These are phyloP conservation scores for Sporothrix variecibatus DNA, from an alignment of 2,329 filamentous ascomycete genomes.

Conservation along the genomic window DNA sequence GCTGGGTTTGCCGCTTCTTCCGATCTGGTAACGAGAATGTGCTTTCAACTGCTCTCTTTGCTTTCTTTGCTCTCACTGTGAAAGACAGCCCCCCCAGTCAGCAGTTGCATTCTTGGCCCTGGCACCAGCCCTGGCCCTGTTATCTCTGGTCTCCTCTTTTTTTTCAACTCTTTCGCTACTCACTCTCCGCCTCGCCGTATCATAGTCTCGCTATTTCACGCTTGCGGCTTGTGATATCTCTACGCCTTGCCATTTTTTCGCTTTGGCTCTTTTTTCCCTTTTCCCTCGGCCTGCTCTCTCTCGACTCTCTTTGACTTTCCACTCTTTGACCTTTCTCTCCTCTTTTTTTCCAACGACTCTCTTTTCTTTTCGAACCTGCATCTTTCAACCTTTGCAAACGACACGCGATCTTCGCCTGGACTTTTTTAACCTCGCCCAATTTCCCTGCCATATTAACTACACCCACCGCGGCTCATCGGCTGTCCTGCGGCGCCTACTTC, in stretches of 20 bases:
- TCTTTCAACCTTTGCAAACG: background rate
- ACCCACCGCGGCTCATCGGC: background rate
- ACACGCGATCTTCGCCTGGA: background rate
- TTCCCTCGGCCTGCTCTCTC: background rate
- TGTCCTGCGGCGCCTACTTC: constrained; percentile 17
- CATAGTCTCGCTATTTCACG: constrained; percentile 13
- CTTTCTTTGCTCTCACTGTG: background rate
- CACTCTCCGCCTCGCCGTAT: background rate
- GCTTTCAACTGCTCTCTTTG: background rate
- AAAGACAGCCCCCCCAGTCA: background rate
- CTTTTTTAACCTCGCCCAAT: background rate
- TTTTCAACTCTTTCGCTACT: background rate
- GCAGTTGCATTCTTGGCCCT: background rate
- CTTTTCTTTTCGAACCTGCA: background rate
- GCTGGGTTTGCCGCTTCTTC: constrained; percentile 21
- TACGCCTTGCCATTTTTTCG: background rate
- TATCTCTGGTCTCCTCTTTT: constrained; percentile 7
- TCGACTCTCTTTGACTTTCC: background rate
- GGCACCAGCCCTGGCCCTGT: background rate
- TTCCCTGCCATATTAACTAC: constrained; percentile 5
- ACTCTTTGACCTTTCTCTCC: background rate
- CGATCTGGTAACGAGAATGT: background rate
- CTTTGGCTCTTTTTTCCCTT: background rate
- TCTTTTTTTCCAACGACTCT: background rate
- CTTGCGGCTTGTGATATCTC: constrained; percentile 19